Percentiles rank a stretch among this genome's conserved stretches.
These are phyloP conservation scores for Tylopilus sp. DNA, from an alignment of 1,284 basidiomycete genomes.

Conservation along the genomic window DNA sequence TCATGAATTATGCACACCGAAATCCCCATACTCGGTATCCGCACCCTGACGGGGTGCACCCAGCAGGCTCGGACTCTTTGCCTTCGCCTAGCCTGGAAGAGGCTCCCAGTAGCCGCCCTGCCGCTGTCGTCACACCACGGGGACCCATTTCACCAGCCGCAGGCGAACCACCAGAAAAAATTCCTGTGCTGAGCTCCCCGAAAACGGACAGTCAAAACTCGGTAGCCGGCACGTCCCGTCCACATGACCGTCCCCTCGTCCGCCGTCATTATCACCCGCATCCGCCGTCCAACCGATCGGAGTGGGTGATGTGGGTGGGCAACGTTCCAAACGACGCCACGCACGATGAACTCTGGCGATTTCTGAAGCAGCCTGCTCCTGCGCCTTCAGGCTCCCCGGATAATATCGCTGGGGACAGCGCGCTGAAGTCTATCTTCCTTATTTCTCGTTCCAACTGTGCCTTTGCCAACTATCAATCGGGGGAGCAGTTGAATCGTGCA, in stretches of 20 bases:
- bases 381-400: conserved; percentile 9
- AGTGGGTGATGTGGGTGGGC: conserved; percentile 96
- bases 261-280: conserved; percentile 58
- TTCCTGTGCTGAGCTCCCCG: neutral
- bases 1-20: conserved; percentile 31
- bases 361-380: conserved; percentile 57
- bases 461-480: conserved; percentile 83
- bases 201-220: neutral
- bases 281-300: conserved; percentile 70
- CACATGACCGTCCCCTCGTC: conserved; percentile 30
- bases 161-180: conserved; percentile 1
- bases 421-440: conserved; percentile 86
- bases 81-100: neutral
- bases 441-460: conserved; percentile 92
- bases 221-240: neutral
- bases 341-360: conserved; percentile 84
- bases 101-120: neutral
- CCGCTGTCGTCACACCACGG: neutral
- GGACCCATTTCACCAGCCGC: neutral
- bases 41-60: conserved; percentile 11
- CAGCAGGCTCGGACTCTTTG: neutral
- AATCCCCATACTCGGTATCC: conserved; percentile 5
- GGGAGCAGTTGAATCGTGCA: conserved; percentile 61
- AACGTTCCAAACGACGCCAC: conserved; percentile 85
- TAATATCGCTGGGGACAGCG: conserved; percentile 34